Conservation (phyloP, 1,139 yeast genomes). For the Debaryomyces coudertii region DNA sequence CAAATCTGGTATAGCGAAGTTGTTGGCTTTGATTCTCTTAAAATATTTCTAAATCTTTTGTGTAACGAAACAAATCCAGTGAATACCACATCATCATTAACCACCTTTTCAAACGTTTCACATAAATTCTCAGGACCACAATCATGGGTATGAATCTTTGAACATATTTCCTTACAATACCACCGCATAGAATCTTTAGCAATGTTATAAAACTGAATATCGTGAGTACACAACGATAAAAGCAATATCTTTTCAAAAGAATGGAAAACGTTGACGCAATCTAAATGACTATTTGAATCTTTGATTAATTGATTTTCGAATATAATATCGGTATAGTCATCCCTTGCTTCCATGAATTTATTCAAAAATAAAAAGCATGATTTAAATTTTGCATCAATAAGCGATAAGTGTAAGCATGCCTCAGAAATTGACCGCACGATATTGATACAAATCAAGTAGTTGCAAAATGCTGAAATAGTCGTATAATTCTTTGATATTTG, state of each 20-base stretch:
- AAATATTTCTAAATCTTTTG: conserved; percentile 60
- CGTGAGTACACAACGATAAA: conserved; percentile 58
- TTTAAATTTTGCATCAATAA: conserved; percentile 43
- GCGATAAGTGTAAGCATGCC: conserved; percentile 36
- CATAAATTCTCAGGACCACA: conserved; percentile 29
- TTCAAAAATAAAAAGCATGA: conserved; percentile 42
- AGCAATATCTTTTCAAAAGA: conserved; percentile 51
- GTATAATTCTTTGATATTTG: conserved; percentile 24
- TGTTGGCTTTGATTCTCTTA: conserved; percentile 63
- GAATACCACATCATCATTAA: conserved; percentile 62
- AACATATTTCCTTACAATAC: conserved; percentile 41
- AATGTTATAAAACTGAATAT: conserved; percentile 56
- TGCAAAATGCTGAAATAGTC: conserved; percentile 29
- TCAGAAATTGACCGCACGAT: conserved; percentile 43
- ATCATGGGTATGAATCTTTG: conserved; percentile 9
- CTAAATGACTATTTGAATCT: conserved; percentile 16
- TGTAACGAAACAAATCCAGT: conserved; percentile 81
- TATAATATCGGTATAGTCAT: conserved; percentile 25
- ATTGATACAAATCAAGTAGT: conserved; percentile 35
- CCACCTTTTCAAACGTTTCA: conserved; percentile 52
- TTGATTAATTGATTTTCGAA: conserved; percentile 27
- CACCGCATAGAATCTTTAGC: conserved; percentile 53
- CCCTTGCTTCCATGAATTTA: conserved; percentile 29
- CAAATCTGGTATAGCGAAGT: conserved; percentile 64
- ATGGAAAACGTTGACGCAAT: conserved; percentile 26